Conservation (phyloP, 2,329 filamentous ascomycete genomes). For the Albifimbria verrucaria region DNA sequence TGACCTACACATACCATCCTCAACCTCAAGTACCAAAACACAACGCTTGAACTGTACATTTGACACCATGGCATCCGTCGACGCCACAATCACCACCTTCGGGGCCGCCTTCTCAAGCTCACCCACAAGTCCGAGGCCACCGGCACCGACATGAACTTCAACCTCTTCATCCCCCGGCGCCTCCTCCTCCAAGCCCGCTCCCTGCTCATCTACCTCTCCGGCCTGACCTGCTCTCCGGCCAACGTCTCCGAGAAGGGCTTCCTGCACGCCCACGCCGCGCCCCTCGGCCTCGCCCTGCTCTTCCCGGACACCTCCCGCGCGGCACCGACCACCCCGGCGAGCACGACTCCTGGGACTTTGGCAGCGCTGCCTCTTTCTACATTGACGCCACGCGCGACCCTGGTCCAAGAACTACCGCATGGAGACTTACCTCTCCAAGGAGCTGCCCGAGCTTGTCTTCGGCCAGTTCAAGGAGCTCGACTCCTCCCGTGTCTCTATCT, state of each 20-base stretch:
- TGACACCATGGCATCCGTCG: conserved; percentile 73
- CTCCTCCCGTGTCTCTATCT: conserved; percentile 69
- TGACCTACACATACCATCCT: not conserved
- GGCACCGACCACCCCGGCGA: conserved; percentile 79
- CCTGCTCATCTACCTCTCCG: conserved; percentile 88
- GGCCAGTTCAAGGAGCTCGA: conserved; percentile 69
- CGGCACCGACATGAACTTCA: conserved; percentile 85
- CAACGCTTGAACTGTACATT: not conserved
- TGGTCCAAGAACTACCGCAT: conserved; percentile 83
- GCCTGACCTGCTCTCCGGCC: conserved; percentile 91
- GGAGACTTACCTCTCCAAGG: conserved; percentile 87
- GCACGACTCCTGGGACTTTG: conserved; percentile 88
- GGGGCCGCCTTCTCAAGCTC: conserved; percentile 95
- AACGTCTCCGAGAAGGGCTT: conserved; percentile 83
- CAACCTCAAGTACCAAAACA: not conserved
- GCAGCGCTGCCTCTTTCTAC: conserved; percentile 91
- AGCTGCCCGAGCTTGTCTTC: conserved; percentile 80
- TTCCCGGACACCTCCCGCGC: conserved; percentile 91
- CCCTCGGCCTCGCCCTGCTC: conserved; percentile 83
- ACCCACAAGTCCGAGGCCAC: conserved; percentile 77
- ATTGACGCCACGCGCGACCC: conserved; percentile 73
- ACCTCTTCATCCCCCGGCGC: conserved; percentile 83
- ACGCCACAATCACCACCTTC: conserved; percentile 84
- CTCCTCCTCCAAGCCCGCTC: conserved; percentile 52
- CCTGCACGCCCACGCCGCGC: conserved; percentile 78